These are phyloP conservation scores for Cercospora sesami DNA, from an alignment of 2,329 filamentous ascomycete species.

Conservation along the genomic window DNA sequence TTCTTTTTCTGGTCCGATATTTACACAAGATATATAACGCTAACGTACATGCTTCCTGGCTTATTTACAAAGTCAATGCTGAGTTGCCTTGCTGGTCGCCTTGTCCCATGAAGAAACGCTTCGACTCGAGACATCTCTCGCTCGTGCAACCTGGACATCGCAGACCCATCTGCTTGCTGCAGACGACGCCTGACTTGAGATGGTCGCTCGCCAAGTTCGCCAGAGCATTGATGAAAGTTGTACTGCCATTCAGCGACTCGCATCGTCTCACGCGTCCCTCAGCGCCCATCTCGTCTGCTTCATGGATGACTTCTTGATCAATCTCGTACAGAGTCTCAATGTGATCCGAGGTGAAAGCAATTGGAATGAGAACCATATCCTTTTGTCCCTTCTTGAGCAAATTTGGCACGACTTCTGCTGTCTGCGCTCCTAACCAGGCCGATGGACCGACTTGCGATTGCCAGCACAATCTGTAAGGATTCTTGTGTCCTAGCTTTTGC, in stretches of 20 bases:
- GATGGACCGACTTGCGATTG: slow-evolving; percentile 96
- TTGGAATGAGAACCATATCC: slow-evolving; percentile 86
- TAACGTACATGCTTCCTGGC: not conserved
- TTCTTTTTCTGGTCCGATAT: not conserved
- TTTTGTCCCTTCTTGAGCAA: slow-evolving; percentile 90
- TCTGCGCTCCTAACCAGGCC: slow-evolving; percentile 94
- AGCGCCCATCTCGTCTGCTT: slow-evolving; percentile 72
- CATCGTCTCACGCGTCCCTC: slow-evolving; percentile 71
- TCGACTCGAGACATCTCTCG: slow-evolving; percentile 77
- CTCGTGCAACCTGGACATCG: slow-evolving; percentile 93
- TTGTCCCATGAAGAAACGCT: slow-evolving; percentile 60
- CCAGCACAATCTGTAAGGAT: slow-evolving; percentile 94
- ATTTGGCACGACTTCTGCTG: slow-evolving; percentile 79
- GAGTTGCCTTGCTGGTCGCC: slow-evolving; percentile 31
- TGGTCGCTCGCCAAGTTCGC: slow-evolving; percentile 84
- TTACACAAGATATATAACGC: not conserved
- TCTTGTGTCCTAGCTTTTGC: slow-evolving; percentile 80
- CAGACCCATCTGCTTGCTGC: slow-evolving; percentile 82
- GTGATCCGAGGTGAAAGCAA: slow-evolving; percentile 98
- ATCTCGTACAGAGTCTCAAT: slow-evolving; percentile 96
- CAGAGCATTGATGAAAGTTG: slow-evolving; percentile 84
- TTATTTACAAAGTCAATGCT: slow-evolving; percentile 33
- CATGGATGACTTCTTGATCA: slow-evolving; percentile 91
- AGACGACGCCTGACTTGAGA: slow-evolving; percentile 67
- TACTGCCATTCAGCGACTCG: slow-evolving; percentile 88